Percentiles rank a stretch among this genome's conserved stretches.
These are phyloP conservation scores for Plectosphaerella sp. DNA, from an alignment of 2,329 filamentous ascomycete species.

Conservation along the genomic window DNA sequence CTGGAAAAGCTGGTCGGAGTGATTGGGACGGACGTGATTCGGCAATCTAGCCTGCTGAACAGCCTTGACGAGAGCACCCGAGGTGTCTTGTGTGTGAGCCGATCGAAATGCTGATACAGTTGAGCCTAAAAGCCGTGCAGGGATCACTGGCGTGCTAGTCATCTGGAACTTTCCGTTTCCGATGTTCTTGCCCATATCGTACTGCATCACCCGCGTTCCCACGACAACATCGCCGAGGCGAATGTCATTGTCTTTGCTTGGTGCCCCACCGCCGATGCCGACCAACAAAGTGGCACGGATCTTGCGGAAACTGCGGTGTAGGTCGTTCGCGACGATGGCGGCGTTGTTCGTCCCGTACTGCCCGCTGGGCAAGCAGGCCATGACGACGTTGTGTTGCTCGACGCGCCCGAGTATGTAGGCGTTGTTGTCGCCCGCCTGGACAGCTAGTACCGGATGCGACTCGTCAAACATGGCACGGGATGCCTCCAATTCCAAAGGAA, in stretches of 20 bases:
- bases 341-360: constrained; percentile 16
- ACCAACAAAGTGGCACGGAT: constrained; percentile 14
- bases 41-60: not conserved
- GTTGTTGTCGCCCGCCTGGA: constrained; percentile 1
- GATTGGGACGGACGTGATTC: not conserved
- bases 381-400: constrained; percentile 2
- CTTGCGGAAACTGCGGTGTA: constrained; percentile 8
- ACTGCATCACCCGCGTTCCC: constrained; percentile 18
- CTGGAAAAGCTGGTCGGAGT: not conserved
- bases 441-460: constrained; percentile 1
- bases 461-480: constrained; percentile 13
- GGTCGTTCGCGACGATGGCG: constrained; percentile 10
- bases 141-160: constrained; percentile 5
- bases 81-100: not conserved
- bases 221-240: constrained; percentile 20
- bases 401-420: not conserved
- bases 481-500: constrained; percentile 11
- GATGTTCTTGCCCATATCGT: constrained; percentile 15
- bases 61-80: not conserved
- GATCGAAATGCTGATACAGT: constrained; percentile 8
- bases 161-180: constrained; percentile 3
- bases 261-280: constrained; percentile 16
- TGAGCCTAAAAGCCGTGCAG: not conserved
- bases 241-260: constrained; percentile 13
- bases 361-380: not conserved